A percentile compares a stretch with the other conserved stretches of the same genome.
These are phyloP conservation scores for Schoenoplectus triqueter DNA, from an alignment of 202 grass and related monocot genomes.

Conservation along the genomic window DNA sequence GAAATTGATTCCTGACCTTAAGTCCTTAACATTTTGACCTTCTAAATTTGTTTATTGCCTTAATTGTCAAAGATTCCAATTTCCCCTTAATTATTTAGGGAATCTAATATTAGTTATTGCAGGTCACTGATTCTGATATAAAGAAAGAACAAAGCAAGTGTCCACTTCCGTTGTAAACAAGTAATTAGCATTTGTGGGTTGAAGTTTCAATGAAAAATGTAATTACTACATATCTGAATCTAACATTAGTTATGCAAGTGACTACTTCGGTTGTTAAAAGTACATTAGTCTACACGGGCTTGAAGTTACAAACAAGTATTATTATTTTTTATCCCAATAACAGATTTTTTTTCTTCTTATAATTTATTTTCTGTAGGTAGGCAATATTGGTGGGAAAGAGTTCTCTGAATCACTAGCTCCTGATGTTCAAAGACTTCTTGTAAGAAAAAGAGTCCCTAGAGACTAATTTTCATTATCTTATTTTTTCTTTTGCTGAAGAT, in stretches of 20 bases:
- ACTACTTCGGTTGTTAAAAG: not conserved
- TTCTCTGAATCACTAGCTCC: constrained; percentile 98
- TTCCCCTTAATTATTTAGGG: constrained; percentile 1
- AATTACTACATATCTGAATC: constrained; percentile 8
- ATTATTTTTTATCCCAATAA: not conserved
- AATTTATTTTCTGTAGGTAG: constrained; percentile 69
- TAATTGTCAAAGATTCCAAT: not conserved
- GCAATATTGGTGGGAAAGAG: constrained; percentile 99
- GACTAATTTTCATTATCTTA: constrained; percentile 15
- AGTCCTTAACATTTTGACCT: not conserved
- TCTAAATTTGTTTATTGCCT: constrained; percentile 13
- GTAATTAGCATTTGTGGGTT: constrained; percentile 2
- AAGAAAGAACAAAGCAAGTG: not conserved
- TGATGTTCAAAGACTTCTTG: constrained; percentile 96
- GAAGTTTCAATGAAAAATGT: constrained; percentile 10
- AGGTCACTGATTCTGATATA: not conserved
- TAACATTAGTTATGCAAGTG: constrained; percentile 8
- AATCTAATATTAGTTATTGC: constrained; percentile 9
- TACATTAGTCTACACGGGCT: not conserved
- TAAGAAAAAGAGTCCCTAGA: constrained; percentile 43
- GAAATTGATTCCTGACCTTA: not conserved
- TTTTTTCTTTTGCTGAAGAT: constrained; percentile 12
- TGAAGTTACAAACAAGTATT: constrained; percentile 17
- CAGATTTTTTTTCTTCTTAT: not conserved
- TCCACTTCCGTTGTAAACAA: not conserved